phyloP scores from a whole-genome alignment of 495 filamentous ascomycete species.

The Aspergillus baeticus region DNA sequence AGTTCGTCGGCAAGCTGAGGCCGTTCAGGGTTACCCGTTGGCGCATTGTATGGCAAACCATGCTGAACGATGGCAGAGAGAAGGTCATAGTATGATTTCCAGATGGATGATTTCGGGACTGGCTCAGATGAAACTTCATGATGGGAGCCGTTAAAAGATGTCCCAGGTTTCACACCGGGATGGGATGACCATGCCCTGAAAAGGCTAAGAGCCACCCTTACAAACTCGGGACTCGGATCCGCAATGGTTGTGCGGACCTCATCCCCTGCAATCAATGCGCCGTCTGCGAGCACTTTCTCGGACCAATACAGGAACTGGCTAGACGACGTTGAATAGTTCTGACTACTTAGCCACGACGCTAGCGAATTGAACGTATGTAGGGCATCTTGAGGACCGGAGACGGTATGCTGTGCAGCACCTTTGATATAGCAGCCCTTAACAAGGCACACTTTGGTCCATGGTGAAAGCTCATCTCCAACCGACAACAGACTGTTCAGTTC shows the following conservation, averaged over 20 bases:
- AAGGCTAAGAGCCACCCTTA: conserved; percentile 36
- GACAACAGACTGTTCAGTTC: conserved; percentile 44
- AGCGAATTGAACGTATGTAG: conserved; percentile 62
- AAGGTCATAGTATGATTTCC: conserved; percentile 77
- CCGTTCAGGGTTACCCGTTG: conserved; percentile 41
- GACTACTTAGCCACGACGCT: conserved; percentile 53
- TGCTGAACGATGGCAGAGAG: conserved; percentile 58
- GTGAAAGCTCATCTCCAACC: conserved; percentile 48
- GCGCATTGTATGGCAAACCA: conserved; percentile 32
- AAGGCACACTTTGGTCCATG: conserved; percentile 78
- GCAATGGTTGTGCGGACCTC: conserved; percentile 42
- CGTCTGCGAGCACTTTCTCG: conserved; percentile 70
- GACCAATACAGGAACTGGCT: conserved; percentile 70
- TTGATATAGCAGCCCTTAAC: conserved; percentile 76
- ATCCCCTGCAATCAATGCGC: conserved; percentile 63
- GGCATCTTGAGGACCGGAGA: conserved; percentile 53
- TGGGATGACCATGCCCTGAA: conserved; percentile 44
- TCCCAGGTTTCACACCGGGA: conserved; percentile 33
- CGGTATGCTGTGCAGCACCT: conserved; percentile 64
- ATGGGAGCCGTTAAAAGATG: conserved; percentile 47
- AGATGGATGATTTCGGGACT: conserved; percentile 45
- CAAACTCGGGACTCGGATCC: conserved; percentile 24
- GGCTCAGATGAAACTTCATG: conserved; percentile 19
- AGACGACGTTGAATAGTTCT: conserved; percentile 25
- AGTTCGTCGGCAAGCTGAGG: conserved; percentile 69